Evolutionary conservation across 164 flowering plant genomes (phyloP), one percentile per base, ranked within the genome.

Genomic region (Vitis amurensis): DNA sequence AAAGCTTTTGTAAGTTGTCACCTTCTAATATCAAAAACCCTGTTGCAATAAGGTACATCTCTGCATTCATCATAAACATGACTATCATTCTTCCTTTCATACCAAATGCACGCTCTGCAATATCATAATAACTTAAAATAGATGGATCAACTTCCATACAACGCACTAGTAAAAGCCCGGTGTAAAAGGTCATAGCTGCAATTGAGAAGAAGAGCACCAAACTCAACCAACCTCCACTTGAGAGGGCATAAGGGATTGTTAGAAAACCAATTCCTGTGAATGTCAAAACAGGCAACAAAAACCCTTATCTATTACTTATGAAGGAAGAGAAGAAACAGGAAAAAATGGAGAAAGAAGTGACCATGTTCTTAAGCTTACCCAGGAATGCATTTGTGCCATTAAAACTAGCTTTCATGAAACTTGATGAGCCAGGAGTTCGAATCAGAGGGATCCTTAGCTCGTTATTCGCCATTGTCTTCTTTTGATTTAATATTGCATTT

Each of bases 221-320:
- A 74, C 87, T 79, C 16, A 81, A 14, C 85, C 87, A 84, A 2
- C 85, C 87, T 6, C 79, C 81, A 49, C 67, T 58, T 37, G 87
- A 68, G 10, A 84, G 61, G 13, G 87, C 87, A 77, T 79, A 84
- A 44, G 85, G 84, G 17, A 77, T 65, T 50, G 83, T 68, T 8
- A 84, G 53, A 17, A 83, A 66, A 5, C 84, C 82, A 55, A 70
- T 67, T 27, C 82, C 82, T 79, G 63, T 30, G 27, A 37, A 6
- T 23, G 0, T 23, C 27, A 23, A 19, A 23, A 23, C 27, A 23
- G 2, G 27, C 27, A 17, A 17, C 17, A 17, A 19, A 19, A 19
- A 19, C 27, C 27, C 27, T 23, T 23, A 1, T 23, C 27, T 23
- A 23, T 23, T 23, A 23, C 27, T 23, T 1, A 23, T 23, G 27